Evolutionary conservation across 768 basidiomycete genomes (phyloP), one percentile per base, ranked within the genome.

Genomic region (Strobilomyces confusus): DNA sequence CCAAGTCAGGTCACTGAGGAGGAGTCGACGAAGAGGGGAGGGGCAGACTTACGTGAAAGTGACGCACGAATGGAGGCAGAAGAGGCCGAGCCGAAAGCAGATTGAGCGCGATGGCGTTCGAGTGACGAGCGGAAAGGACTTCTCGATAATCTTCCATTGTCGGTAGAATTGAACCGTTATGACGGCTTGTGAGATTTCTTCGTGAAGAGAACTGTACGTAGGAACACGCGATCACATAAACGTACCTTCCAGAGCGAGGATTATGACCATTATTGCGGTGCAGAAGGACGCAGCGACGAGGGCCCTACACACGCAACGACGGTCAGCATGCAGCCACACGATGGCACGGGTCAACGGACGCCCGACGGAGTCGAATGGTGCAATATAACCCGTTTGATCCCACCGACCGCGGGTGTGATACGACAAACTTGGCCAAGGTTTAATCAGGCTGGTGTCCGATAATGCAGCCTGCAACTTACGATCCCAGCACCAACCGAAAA

Each of bases 371-470:
- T 20, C 61, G 57, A n/a, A 73, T 60, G 15, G 73, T 71, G 59
- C 82, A 83, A 65, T 81, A 82, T 41, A 83, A 57, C 30, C 78
- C 77, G 61, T 80, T 81, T 42, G 65, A 61, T 51, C 3, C 33
- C 36, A 67, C 58, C 2, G 54, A 45, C 32, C 51, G 51, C 33
- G 61, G 52, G 19, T 49, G 54, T 57, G 49, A 61, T 13, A 43
- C 48, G 29, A 60, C 51, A 25, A 61, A 45, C 66, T 68, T 23
- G 15, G 25, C 13, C 58, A 54, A 57, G 42, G 51, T 57, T 57
- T 49, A 52, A 56, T 60, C 33, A n/a, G n/a, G n/a, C n/a, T 52
- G 20, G 29, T 17, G 53, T 67, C 47, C 46, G 12, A 53, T 55
- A 40, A 56, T 33, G 23, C 41, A 50, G 26, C 34, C 63, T 53